Evolutionary conservation across 495 filamentous ascomycete genomes (phyloP).

Genomic region (Haplographium delicatum): DNA sequence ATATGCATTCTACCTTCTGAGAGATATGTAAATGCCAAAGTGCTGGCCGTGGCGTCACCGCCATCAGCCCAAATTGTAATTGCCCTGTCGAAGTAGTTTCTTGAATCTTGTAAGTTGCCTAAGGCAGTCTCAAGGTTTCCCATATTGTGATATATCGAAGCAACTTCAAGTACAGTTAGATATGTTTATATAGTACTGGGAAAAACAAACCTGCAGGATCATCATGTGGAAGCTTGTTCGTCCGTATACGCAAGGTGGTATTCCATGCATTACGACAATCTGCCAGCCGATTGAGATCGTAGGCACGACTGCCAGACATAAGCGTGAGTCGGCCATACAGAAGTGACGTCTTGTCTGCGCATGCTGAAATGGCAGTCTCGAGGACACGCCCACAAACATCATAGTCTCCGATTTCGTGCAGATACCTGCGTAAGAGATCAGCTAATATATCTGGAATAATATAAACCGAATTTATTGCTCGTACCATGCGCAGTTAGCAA

Average conservation of each 20-base stretch:
- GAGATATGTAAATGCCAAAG: constrained; percentile 5
- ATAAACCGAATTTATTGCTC: too few relatives aligned
- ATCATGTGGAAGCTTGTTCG: background rate
- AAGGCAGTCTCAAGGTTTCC: background rate
- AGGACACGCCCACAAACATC: background rate
- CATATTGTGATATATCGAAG: constrained; percentile 1
- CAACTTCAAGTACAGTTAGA: background rate
- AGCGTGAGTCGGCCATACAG: background rate
- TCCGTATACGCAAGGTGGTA: background rate
- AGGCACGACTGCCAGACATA: background rate
- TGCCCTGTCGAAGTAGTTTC: background rate
- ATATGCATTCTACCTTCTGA: background rate
- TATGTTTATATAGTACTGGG: background rate
- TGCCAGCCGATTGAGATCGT: background rate
- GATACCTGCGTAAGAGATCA: background rate
- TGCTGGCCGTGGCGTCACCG: background rate
- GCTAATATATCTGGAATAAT: too few relatives aligned
- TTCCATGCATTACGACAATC: background rate
- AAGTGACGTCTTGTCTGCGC: background rate
- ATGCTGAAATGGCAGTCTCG: background rate
- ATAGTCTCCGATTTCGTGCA: constrained; percentile 1
- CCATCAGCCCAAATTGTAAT: background rate
- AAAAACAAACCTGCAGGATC: background rate
- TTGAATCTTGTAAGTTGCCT: background rate
- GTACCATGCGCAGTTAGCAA: background rate